Percentiles rank a stretch among this genome's conserved stretches.
Evolutionary conservation across 83 land plant genomes (phyloP).

Genomic region (Picea engelmannii): DNA sequence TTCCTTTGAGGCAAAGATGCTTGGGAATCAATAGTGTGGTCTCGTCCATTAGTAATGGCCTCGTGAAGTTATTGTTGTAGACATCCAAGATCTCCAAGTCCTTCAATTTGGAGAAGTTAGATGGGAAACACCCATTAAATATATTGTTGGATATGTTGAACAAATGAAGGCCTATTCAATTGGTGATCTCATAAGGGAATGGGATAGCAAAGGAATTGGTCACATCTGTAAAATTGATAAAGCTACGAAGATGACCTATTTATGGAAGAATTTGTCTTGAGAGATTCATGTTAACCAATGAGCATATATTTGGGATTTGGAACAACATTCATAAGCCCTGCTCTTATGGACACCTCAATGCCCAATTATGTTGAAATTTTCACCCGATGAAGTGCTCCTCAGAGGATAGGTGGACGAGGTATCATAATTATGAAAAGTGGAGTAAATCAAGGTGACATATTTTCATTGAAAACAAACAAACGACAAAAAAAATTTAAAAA

Average conservation of each 20-base stretch:
- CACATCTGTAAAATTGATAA: background rate
- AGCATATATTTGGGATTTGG: no score
- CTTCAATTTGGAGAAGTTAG: no score
- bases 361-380: no score
- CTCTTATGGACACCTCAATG: no score
- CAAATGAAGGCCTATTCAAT: conserved; percentile 21
- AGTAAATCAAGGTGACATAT: no score
- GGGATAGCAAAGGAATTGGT: conserved; percentile 22
- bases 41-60: conserved; percentile 23
- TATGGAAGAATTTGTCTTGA: conserved; percentile 37
- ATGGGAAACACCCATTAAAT: no score
- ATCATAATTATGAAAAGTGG: no score
- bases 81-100: conserved; percentile 42
- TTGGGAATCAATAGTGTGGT: background rate
- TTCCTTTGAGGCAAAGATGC: conserved; percentile 59
- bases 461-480: no score
- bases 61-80: conserved; percentile 51
- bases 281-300: conserved; percentile 24
- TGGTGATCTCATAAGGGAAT: conserved; percentile 47
- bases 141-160: background rate
- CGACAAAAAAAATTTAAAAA: no score
- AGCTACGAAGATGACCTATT: conserved; percentile 28
- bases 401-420: no score
- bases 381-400: no score
- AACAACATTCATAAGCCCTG: no score